phyloP scores from a whole-genome alignment of 148 eudicot genomes.

The Fagopyrum esculentum region DNA sequence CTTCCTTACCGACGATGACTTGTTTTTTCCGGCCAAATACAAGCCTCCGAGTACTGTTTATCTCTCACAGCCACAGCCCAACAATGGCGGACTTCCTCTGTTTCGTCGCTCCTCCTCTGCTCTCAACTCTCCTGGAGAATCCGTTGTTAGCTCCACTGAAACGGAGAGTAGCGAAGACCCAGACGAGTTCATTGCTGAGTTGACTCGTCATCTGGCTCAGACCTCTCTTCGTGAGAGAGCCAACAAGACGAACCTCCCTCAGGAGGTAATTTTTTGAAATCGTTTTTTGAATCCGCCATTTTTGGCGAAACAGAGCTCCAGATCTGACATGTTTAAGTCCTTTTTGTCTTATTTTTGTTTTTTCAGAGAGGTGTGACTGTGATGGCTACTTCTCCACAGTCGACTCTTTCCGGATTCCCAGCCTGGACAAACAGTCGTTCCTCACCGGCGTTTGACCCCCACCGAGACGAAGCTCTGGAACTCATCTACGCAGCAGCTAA shows the following conservation, averaged over 20 bases:
- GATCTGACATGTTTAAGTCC: slow-evolving; percentile 17
- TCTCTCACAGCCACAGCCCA: not conserved
- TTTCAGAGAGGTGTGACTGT: slow-evolving; percentile 29
- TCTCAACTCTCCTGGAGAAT: slow-evolving; percentile 33
- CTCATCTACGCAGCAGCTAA: slow-evolving; percentile 49
- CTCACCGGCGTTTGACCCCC: slow-evolving; percentile 38
- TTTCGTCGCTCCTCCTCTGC: slow-evolving; percentile 12
- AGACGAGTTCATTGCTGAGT: slow-evolving; percentile 40
- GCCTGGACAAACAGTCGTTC: slow-evolving; percentile 28
- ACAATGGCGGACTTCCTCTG: slow-evolving; percentile 5
- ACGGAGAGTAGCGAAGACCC: slow-evolving; percentile 25
- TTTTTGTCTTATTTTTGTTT: not conserved
- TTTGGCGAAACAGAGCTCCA: not conserved
- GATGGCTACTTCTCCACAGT: slow-evolving; percentile 56
- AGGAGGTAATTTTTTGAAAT: not conserved
- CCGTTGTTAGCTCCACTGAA: slow-evolving; percentile 34
- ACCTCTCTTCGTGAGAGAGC: slow-evolving; percentile 24
- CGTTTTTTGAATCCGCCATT: not conserved
- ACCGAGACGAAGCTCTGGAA: slow-evolving; percentile 42
- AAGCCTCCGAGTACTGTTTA: not conserved
- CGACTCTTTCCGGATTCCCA: slow-evolving; percentile 41
- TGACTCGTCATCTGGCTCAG: slow-evolving; percentile 40
- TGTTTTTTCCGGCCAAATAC: slow-evolving; percentile 12
- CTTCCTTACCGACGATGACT: slow-evolving; percentile 53
- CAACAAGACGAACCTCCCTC: not conserved